Evolutionary conservation across 768 basidiomycete species (phyloP).

Genomic region (Fibroporia radiculosa): DNA sequence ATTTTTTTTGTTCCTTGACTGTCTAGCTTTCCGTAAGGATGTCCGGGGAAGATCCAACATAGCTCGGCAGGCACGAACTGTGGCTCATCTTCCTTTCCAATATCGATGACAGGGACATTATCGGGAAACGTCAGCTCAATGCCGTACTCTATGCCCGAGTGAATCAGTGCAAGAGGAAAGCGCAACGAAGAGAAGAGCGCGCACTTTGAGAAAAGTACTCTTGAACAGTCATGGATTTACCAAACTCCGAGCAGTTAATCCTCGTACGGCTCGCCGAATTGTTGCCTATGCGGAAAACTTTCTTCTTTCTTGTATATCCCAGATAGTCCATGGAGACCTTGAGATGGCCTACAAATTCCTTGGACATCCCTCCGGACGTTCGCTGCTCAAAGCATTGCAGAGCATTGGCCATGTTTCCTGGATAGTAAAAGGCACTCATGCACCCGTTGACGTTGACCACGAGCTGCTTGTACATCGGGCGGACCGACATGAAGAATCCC

Average conservation of each 20-base stretch:
- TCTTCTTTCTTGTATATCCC: slow-evolving; percentile 40
- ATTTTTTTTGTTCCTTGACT: slow-evolving; percentile 55
- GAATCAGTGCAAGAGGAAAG: neutral
- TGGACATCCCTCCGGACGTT: slow-evolving; percentile 36
- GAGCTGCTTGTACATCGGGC: slow-evolving; percentile 36
- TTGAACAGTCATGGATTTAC: slow-evolving; percentile 46
- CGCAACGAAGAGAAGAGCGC: slow-evolving; percentile 16
- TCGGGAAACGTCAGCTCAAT: slow-evolving; percentile 27
- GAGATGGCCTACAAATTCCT: slow-evolving; percentile 41
- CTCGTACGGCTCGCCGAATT: slow-evolving; percentile 15
- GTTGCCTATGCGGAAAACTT: slow-evolving; percentile 20
- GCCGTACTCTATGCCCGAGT: slow-evolving; percentile 44
- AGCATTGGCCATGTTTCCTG: slow-evolving; percentile 54
- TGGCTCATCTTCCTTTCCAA: slow-evolving; percentile 21
- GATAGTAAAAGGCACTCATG: slow-evolving; percentile 44
- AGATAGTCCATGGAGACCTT: slow-evolving; percentile 49
- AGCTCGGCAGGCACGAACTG: slow-evolving; percentile 57
- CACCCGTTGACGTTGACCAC: slow-evolving; percentile 44
- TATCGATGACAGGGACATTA: slow-evolving; percentile 28
- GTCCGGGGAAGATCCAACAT: slow-evolving; percentile 53
- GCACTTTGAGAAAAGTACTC: slow-evolving; percentile 54
- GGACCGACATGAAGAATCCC: slow-evolving; percentile 42
- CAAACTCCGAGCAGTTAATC: slow-evolving; percentile 51
- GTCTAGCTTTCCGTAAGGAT: slow-evolving; percentile 50
- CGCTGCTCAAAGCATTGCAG: slow-evolving; percentile 36